A percentile compares a stretch with the other conserved stretches of the same genome.
phyloP scores from a whole-genome alignment of 2,329 filamentous ascomycete species.

The Didymella lethalis region DNA sequence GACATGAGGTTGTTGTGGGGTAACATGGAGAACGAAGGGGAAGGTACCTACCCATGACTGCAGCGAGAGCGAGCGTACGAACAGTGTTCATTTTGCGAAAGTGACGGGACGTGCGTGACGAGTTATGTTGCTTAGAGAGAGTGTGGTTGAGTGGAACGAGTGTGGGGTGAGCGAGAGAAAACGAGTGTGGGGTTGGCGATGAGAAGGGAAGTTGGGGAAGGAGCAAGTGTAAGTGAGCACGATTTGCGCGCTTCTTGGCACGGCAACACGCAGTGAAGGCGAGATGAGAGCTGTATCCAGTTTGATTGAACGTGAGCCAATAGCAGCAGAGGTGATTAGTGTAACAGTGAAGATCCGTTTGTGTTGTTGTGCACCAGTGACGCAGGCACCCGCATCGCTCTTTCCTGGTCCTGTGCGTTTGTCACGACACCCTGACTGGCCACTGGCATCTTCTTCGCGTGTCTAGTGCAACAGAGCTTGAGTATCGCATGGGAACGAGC shows the following conservation, averaged over 20 bases:
- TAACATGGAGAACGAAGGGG: not conserved
- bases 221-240: conserved; percentile 16
- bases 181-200: conserved; percentile 16
- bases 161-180: conserved; percentile 14
- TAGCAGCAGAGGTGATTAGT: conserved; percentile 7
- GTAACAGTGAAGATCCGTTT: conserved; percentile 24
- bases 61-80: conserved; percentile 20
- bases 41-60: conserved; percentile 22
- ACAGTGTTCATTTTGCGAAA: conserved; percentile 20
- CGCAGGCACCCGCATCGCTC: conserved; percentile 16
- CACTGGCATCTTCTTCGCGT: conserved; percentile 5
- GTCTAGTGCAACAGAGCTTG: not conserved
- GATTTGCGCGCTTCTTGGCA: conserved; percentile 4
- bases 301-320: conserved; percentile 18
- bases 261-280: conserved; percentile 4
- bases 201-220: conserved; percentile 8
- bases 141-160: conserved; percentile 7
- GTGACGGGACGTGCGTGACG: not conserved
- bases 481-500: not conserved
- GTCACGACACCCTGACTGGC: conserved; percentile 11
- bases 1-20: not conserved
- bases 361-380: conserved; percentile 15
- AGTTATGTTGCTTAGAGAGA: conserved; percentile 4
- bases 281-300: conserved; percentile 8
- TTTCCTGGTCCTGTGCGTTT: conserved; percentile 13